Evolutionary conservation across 1,284 basidiomycete genomes (phyloP).

Genomic region (Ganoderma meredithae): DNA sequence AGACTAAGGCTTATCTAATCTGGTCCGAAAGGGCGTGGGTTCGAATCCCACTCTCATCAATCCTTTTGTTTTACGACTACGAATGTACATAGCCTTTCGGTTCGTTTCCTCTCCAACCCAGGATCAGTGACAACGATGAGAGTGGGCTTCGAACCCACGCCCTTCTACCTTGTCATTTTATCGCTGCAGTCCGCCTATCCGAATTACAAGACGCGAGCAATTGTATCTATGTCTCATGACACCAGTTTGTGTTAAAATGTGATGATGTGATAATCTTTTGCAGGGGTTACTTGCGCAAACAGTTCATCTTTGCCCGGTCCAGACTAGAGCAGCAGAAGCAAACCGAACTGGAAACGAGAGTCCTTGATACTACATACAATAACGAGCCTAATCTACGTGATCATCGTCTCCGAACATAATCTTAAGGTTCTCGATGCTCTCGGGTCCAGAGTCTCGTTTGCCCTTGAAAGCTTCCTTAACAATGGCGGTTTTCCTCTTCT

Average conservation of each 20-base stretch:
- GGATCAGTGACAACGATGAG: constrained; percentile 18
- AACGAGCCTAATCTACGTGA: constrained; percentile 4
- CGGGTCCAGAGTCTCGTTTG: constrained; percentile 56
- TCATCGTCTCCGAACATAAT: constrained; percentile 69
- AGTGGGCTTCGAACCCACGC: constrained; percentile 54
- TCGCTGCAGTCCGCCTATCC: no score
- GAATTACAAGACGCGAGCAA: no score
- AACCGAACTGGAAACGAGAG: background rate
- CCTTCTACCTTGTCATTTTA: constrained; percentile 11
- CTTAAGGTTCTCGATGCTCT: constrained; percentile 80
- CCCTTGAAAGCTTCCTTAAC: constrained; percentile 82
- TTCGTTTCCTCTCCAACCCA: no score
- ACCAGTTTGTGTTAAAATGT: background rate
- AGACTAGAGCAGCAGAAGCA: background rate
- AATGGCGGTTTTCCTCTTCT: constrained; percentile 87
- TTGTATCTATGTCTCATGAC: no score
- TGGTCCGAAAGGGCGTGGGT: constrained; percentile 50
- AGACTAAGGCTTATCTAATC: constrained; percentile 66
- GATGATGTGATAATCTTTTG: no score
- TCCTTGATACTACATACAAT: background rate
- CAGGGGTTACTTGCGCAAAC: no score
- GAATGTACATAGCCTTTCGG: no score
- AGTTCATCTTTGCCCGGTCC: no score
- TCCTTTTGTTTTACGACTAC: background rate
- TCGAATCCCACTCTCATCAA: constrained; percentile 48